Conservation (phyloP, 768 basidiomycete species). For the Hygrophoropsis aurantiaca region DNA sequence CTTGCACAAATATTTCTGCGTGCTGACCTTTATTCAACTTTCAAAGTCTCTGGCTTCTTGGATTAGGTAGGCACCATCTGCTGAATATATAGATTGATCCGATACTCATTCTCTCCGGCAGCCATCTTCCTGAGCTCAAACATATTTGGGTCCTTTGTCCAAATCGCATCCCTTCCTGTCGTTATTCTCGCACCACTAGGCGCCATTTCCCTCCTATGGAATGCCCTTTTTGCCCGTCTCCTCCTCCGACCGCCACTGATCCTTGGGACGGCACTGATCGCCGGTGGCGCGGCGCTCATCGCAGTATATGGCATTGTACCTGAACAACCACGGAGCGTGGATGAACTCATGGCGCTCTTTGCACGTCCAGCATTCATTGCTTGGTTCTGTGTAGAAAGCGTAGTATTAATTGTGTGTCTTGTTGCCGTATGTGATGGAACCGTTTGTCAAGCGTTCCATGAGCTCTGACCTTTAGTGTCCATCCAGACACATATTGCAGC, state of each 20-base stretch:
- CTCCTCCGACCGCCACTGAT: constrained; percentile 82
- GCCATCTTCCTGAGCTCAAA: constrained; percentile 86
- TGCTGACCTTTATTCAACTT: constrained; percentile 1
- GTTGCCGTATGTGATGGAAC: constrained; percentile 49
- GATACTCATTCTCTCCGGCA: constrained; percentile 10
- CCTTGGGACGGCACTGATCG: constrained; percentile 85
- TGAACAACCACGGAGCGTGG: constrained; percentile 81
- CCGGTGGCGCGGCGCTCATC: constrained; percentile 85
- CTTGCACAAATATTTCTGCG: neutral
- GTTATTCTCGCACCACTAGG: constrained; percentile 94
- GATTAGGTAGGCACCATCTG: constrained; percentile 52
- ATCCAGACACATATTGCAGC: constrained; percentile 72
- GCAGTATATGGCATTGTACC: constrained; percentile 91
- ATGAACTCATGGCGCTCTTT: constrained; percentile 80
- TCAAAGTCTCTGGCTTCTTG: constrained; percentile 78
- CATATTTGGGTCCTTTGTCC: constrained; percentile 82
- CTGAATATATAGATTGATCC: constrained; percentile 3
- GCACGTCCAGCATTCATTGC: constrained; percentile 72
- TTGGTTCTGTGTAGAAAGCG: constrained; percentile 76
- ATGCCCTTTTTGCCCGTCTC: constrained; percentile 85
- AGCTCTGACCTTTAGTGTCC: neutral
- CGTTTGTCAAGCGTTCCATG: neutral
- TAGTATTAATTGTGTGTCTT: constrained; percentile 58
- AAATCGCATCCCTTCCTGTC: constrained; percentile 91
- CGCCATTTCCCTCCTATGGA: constrained; percentile 91